These are phyloP conservation scores for Hyaloscypha bicolor DNA, from an alignment of 495 filamentous ascomycete genomes.

Conservation along the genomic window DNA sequence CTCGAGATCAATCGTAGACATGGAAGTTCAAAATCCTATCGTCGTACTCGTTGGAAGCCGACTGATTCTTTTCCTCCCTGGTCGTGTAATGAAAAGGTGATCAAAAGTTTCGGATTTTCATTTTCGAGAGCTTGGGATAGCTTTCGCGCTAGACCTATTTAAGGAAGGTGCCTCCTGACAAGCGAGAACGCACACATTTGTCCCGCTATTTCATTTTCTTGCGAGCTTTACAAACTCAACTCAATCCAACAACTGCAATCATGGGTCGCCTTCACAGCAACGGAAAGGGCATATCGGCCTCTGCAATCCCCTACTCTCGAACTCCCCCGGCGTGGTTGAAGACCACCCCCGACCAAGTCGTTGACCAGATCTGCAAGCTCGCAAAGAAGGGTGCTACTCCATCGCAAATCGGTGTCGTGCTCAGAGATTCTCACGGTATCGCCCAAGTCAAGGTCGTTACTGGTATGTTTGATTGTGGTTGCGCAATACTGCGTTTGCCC, in stretches of 20 bases:
- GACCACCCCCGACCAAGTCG: conserved; percentile 73
- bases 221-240: conserved; percentile 31
- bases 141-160: background rate
- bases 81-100: background rate
- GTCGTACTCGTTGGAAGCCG: no score
- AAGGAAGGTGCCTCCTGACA: background rate
- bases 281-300: conserved; percentile 96
- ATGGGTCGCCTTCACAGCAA: conserved; percentile 99
- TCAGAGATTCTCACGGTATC: conserved; percentile 96
- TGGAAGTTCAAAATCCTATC: no score
- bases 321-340: conserved; percentile 89
- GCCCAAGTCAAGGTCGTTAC: conserved; percentile 96
- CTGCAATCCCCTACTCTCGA: conserved; percentile 95
- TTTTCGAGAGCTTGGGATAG: background rate
- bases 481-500: background rate
- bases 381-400: conserved; percentile 96
- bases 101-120: background rate
- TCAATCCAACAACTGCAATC: conserved; percentile 48
- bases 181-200: conserved; percentile 29
- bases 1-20: no score
- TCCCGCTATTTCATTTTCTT: conserved; percentile 11
- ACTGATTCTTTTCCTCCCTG: background rate
- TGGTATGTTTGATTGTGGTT: conserved; percentile 59
- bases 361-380: conserved; percentile 98
- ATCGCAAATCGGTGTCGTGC: conserved; percentile 97